These are phyloP conservation scores for Nitzschia palea DNA, from an alignment of 108 stramenopile genomes.

Conservation along the genomic window DNA sequence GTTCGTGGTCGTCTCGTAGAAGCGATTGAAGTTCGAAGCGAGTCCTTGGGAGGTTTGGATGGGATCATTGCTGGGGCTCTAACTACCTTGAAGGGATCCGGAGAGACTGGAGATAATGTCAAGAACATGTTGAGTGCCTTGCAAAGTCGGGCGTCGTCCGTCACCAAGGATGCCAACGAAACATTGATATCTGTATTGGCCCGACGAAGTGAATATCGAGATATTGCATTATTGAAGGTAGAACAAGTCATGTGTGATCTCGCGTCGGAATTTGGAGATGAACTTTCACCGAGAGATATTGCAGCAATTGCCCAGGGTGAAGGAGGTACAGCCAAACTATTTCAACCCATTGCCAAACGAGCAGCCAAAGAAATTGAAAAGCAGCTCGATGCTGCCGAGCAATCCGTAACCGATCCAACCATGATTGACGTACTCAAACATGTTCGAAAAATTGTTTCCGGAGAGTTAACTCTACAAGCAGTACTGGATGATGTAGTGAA, in stretches of 20 bases:
- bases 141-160: constrained; percentile 54
- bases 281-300: constrained; percentile 73
- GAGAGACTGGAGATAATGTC: constrained; percentile 45
- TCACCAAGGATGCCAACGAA: constrained; percentile 74
- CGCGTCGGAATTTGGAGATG: constrained; percentile 68
- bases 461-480: constrained; percentile 61
- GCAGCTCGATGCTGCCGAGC: constrained; percentile 78
- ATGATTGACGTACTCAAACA: constrained; percentile 56
- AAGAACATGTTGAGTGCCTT: constrained; percentile 55
- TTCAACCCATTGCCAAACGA: constrained; percentile 80
- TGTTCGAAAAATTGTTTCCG: constrained; percentile 78
- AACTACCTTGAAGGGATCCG: constrained; percentile 36
- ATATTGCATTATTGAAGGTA: constrained; percentile 68
- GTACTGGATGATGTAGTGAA: constrained; percentile 76
- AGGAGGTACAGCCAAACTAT: constrained; percentile 77
- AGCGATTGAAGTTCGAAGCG: constrained; percentile 84
- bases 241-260: constrained; percentile 76
- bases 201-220: constrained; percentile 61
- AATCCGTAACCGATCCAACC: constrained; percentile 52
- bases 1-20: constrained; percentile 69
- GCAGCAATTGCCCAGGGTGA: constrained; percentile 74
- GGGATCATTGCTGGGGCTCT: constrained; percentile 87
- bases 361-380: constrained; percentile 84
- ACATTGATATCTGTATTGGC: constrained; percentile 80
- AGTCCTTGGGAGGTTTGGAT: constrained; percentile 85